Conservation (phyloP, 768 basidiomycete species). For the Tricholoma bakamatsutake region DNA sequence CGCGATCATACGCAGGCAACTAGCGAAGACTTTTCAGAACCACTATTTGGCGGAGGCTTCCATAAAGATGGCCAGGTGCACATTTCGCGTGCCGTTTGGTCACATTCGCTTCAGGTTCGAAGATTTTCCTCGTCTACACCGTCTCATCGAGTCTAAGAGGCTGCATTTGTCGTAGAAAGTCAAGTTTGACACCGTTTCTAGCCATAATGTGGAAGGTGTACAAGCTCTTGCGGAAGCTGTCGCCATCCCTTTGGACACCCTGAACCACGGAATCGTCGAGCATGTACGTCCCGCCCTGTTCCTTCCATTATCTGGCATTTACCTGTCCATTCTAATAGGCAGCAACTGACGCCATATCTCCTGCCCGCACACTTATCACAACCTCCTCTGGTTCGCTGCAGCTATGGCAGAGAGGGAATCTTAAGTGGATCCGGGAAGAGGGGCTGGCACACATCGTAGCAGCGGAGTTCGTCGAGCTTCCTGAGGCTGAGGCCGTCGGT, state of each 20-base stretch:
- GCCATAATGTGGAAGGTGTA: conserved; percentile 39
- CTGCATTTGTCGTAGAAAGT: conserved; percentile 25
- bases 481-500: conserved; percentile 42
- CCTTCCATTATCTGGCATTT: background rate
- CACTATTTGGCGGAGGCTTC: conserved; percentile 53
- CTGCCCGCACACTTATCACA: conserved; percentile 46
- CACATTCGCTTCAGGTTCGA: background rate
- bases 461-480: conserved; percentile 74
- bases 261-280: conserved; percentile 57
- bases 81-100: conserved; percentile 42
- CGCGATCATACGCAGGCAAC: background rate
- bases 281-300: conserved; percentile 41
- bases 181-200: conserved; percentile 43
- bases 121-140: background rate
- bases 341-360: conserved; percentile 22
- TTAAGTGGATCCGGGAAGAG: conserved; percentile 78
- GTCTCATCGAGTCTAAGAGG: background rate
- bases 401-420: conserved; percentile 46
- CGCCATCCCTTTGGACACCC: conserved; percentile 61
- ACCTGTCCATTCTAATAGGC: conserved; percentile 48
- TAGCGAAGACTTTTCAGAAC: conserved; percentile 34
- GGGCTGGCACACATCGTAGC: conserved; percentile 56
- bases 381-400: conserved; percentile 77
- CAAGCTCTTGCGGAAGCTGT: conserved; percentile 45
- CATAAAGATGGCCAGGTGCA: conserved; percentile 46